A percentile compares a stretch with the other conserved stretches of the same genome.
phyloP scores from a whole-genome alignment of 2,329 filamentous ascomycete genomes.

The Diaporthe sp. region DNA sequence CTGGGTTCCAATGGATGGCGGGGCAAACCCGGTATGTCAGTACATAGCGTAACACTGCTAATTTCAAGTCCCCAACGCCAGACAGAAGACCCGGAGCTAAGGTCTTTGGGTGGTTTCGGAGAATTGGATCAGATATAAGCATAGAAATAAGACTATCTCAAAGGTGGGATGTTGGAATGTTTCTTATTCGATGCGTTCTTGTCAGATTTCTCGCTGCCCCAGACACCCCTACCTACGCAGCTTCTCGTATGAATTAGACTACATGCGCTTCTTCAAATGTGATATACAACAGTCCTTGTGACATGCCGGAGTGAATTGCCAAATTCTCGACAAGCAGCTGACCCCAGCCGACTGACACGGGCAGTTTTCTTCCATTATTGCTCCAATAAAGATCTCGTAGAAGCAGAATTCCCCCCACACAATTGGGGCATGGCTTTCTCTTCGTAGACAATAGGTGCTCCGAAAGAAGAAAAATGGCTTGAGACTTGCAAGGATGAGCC shows the following conservation, averaged over 20 bases:
- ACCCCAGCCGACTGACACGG: not conserved
- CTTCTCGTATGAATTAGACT: not conserved
- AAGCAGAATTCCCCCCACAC: not conserved
- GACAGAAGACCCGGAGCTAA: constrained; percentile 4
- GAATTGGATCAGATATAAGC: not conserved
- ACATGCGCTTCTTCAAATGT: not conserved
- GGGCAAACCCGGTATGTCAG: constrained; percentile 2
- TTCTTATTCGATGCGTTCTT: not conserved
- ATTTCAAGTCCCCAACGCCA: not conserved
- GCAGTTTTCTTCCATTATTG: not conserved
- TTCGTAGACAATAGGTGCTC: not conserved
- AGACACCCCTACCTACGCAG: no score
- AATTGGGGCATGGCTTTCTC: not conserved
- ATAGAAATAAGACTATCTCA: constrained; percentile 23
- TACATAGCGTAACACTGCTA: constrained; percentile 9
- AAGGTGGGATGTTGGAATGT: not conserved
- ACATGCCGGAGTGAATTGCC: not conserved
- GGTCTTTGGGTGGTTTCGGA: not conserved
- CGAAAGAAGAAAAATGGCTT: not conserved
- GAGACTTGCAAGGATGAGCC: not conserved
- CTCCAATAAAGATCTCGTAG: constrained; percentile 9
- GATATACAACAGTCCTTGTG: not conserved
- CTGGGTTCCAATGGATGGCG: not conserved
- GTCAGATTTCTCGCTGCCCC: not conserved
- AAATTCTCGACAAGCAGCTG: not conserved